A percentile compares a stretch with the other conserved stretches of the same genome.
Conservation (phyloP, 2,329 filamentous ascomycete genomes). For the Chalaropsis ovoidea region DNA sequence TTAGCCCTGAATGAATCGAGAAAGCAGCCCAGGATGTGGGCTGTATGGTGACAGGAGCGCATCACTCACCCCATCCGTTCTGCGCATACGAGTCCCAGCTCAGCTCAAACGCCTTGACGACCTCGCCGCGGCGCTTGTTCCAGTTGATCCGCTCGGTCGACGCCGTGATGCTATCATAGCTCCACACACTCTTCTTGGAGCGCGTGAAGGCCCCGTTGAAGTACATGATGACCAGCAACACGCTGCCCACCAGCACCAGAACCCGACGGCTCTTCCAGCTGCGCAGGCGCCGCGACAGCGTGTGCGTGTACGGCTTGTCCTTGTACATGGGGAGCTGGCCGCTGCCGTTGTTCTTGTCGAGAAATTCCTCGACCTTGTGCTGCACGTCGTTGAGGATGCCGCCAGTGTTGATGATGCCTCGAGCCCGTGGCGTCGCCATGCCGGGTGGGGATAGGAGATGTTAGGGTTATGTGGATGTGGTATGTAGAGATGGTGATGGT, state of each 20-base stretch:
- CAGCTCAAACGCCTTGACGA: conserved; percentile 79
- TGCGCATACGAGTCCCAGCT: conserved; percentile 91
- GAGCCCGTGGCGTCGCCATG: conserved; percentile 28
- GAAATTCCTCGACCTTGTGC: conserved; percentile 53
- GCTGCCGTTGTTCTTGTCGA: conserved; percentile 43
- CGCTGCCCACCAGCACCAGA: conserved; percentile 43
- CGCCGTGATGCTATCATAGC: conserved; percentile 44
- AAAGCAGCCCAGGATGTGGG: background rate
- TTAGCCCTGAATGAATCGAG: background rate
- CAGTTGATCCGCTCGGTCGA: conserved; percentile 51
- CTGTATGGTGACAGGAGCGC: background rate
- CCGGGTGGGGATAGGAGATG: background rate
- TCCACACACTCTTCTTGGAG: conserved; percentile 40
- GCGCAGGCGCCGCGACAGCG: conserved; percentile 44
- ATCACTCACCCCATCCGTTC: conserved; percentile 76
- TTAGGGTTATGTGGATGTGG: background rate
- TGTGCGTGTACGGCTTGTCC: conserved; percentile 76
- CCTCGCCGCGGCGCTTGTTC: conserved; percentile 64
- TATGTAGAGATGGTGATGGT: background rate
- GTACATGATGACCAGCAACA: conserved; percentile 53
- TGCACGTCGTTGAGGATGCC: conserved; percentile 45
- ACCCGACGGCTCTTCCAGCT: conserved; percentile 50
- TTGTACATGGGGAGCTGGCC: conserved; percentile 85
- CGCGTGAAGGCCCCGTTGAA: conserved; percentile 54
- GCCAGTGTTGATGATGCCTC: conserved; percentile 31